A percentile compares a stretch with the other conserved stretches of the same genome.
These are phyloP conservation scores for Berberis thunbergii DNA, from an alignment of 164 flowering plant genomes.

Conservation along the genomic window DNA sequence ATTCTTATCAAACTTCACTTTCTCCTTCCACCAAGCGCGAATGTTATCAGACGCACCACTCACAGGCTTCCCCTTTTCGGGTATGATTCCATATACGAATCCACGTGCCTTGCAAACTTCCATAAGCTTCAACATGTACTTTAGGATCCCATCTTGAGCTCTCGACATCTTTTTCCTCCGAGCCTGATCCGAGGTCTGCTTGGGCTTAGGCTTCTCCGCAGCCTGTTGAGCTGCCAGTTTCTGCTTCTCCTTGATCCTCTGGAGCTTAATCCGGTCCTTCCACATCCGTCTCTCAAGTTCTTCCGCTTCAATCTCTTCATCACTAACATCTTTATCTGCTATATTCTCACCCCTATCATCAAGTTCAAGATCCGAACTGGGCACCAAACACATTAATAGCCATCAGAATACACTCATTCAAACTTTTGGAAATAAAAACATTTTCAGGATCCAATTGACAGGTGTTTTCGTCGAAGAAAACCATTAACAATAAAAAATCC, in stretches of 20 bases:
- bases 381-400: not conserved
- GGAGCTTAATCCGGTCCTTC: not conserved
- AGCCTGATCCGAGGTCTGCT: conserved; percentile 3
- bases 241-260: conserved; percentile 7
- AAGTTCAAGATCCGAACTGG: not conserved
- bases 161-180: conserved; percentile 5
- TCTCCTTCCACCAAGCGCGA: conserved; percentile 5
- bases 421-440: too few relatives aligned
- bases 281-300: not conserved
- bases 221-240: not conserved
- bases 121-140: conserved; percentile 7
- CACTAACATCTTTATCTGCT: not conserved
- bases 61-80: too few relatives aligned
- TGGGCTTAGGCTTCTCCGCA: not conserved
- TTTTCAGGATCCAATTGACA: too few relatives aligned
- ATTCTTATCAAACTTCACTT: conserved; percentile 2
- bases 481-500: too few relatives aligned
- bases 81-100: not conserved
- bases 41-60: not conserved
- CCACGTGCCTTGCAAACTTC: conserved; percentile 3
- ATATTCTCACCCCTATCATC: not conserved
- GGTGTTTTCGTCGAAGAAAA: too few relatives aligned
- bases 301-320: conserved; percentile 2
- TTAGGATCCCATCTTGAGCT: conserved; percentile 4
- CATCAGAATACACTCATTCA: not conserved